Base-by-base conservation (phyloP, 2,329 filamentous ascomycete species). In the Trichophyton rubrum region DNA sequence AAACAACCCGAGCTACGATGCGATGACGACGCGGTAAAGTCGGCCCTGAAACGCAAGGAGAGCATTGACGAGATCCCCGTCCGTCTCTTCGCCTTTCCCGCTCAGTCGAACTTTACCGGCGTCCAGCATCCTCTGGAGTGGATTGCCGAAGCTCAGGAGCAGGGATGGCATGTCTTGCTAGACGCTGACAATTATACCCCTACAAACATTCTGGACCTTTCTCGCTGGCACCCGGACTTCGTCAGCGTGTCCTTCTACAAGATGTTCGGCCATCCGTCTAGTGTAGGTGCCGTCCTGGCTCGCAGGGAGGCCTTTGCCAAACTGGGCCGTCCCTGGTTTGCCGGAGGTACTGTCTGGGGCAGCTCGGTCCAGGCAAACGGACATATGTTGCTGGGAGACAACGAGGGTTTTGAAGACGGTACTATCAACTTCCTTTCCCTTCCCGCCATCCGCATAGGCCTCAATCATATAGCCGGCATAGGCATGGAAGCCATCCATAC, bases 31-130 rank as follows among this genome's bases (percentile, higher is more conserved):
- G 8, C 27, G 13, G 6, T 61, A 20, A 13, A 60, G 30, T 13
- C 56, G 8, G 47, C 56, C 1, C 62, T 61, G 3, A 24, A 27
- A 11, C 51, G 51, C 20, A 55, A 55, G 27, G 51, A 33, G 6
- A 35, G 15, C 51, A 24, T 11, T 9, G 59, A 57, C 22, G 58
- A 43, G 3, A 38, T 65, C 20, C 66, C 70, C 49, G 27, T 40
- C 8, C 60, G 76, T 1, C 68, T 82, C 2, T 84, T 88, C 64
- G 83, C 83, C n/a, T 88, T 85, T 68, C 84, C 85, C 3, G 85
- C 82, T 0, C 85, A 88, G 68, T 87, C 84, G 33, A 88, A 88
- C 67, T 84, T 88, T 78, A 85, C 82, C 47, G 85, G 85, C 6
- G 77, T 82, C 24, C 78, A 85, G 61, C 72, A 87, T 43, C 84